phyloP scores from a whole-genome alignment of 1,284 basidiomycete species.

The Austropuccinia psidii region DNA sequence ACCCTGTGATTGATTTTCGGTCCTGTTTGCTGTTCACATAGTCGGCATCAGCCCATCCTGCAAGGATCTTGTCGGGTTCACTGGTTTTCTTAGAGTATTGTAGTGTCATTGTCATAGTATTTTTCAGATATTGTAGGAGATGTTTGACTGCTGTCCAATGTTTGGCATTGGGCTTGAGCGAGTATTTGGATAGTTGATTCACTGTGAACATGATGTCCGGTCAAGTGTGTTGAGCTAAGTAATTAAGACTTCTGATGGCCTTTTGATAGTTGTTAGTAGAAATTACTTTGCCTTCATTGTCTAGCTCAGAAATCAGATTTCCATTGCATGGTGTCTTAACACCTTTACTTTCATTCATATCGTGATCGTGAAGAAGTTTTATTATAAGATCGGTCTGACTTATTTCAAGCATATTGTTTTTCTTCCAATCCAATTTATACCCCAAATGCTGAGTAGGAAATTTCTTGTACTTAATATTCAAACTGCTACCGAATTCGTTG shows the following conservation, averaged over 20 bases:
- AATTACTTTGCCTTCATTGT: too few species aligned
- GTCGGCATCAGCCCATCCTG: slow-evolving; percentile 18
- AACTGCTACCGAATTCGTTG: not conserved
- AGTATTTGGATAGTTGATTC: not conserved
- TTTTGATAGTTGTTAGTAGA: too few species aligned
- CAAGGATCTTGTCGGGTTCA: too few species aligned
- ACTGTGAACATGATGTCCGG: slow-evolving; percentile 4
- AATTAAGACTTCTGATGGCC: not conserved
- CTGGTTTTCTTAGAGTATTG: not conserved
- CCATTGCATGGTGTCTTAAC: not conserved
- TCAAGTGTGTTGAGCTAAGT: not conserved
- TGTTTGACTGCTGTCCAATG: not conserved
- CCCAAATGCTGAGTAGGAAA: not conserved
- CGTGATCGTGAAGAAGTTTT: not conserved
- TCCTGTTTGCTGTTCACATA: not conserved
- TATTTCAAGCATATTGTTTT: not conserved
- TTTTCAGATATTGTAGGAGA: not conserved
- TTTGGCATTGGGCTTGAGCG: not conserved
- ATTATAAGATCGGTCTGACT: not conserved
- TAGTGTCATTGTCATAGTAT: not conserved
- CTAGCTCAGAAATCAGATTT: too few species aligned
- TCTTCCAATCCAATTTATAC: not conserved
- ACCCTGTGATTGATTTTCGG: not conserved
- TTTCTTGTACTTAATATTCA: not conserved
- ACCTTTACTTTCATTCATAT: not conserved